A percentile compares a stretch with the other conserved stretches of the same genome.
Conservation (phyloP, 2,329 filamentous ascomycete species). For the Helotiales sp. region DNA sequence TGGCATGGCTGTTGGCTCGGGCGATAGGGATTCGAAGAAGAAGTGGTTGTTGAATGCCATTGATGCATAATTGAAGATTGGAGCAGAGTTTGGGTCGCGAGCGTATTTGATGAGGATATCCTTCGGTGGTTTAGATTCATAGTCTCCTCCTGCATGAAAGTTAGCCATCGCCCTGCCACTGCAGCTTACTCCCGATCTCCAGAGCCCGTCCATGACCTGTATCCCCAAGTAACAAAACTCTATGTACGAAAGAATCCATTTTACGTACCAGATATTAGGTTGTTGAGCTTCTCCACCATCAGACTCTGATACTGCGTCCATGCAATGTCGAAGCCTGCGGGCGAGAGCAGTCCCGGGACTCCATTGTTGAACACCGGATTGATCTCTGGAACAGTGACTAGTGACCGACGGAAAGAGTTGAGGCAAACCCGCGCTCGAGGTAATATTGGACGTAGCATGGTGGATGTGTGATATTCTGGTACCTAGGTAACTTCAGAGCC, state of each 20-base stretch:
- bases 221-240: neutral
- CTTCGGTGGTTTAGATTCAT: conserved; percentile 50
- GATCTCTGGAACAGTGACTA: conserved; percentile 56
- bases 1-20: conserved; percentile 57
- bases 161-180: conserved; percentile 15
- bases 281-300: conserved; percentile 78
- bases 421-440: conserved; percentile 37
- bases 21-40: conserved; percentile 70
- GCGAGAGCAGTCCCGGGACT: conserved; percentile 73
- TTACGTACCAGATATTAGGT: conserved; percentile 69
- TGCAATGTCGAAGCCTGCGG: conserved; percentile 72
- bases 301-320: conserved; percentile 83
- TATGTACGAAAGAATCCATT: neutral
- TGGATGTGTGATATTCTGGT: conserved; percentile 24
- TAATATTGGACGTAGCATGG: conserved; percentile 43
- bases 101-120: conserved; percentile 76
- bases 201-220: neutral
- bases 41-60: conserved; percentile 93
- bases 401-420: conserved; percentile 45
- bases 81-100: conserved; percentile 76
- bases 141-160: conserved; percentile 30
- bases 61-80: conserved; percentile 93
- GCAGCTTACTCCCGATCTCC: neutral
- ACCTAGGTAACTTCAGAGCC: neutral
- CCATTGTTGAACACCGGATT: conserved; percentile 53